These are phyloP conservation scores for Pterocarpus macrocarpus DNA, from an alignment of 306 rosid genomes.

Conservation along the genomic window DNA sequence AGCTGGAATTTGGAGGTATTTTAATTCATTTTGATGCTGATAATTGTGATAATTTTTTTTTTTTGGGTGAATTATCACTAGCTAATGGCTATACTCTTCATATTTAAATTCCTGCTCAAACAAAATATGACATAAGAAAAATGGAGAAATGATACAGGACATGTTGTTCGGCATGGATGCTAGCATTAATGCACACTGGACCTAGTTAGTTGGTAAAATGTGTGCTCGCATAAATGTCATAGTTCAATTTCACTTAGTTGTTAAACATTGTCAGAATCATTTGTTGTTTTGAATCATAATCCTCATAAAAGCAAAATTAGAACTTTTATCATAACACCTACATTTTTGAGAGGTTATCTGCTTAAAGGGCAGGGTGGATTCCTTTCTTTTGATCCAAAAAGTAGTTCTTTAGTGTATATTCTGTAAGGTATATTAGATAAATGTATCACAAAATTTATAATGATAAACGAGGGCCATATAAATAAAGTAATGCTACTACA, in stretches of 20 bases:
- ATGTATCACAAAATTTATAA: neutral
- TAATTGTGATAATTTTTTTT: neutral
- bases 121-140: neutral
- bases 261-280: neutral
- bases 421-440: neutral
- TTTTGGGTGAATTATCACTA: neutral
- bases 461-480: neutral
- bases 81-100: neutral
- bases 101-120: neutral
- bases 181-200: neutral
- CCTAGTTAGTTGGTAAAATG: neutral
- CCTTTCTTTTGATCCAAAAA: neutral
- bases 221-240: neutral
- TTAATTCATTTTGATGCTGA: slow-evolving; percentile 17
- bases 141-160: slow-evolving; percentile 6
- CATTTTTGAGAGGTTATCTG: neutral
- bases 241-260: neutral
- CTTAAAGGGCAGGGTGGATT: neutral
- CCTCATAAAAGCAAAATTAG: neutral
- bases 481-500: neutral
- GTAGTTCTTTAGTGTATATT: neutral
- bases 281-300: neutral
- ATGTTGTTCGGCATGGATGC: slow-evolving; percentile 19
- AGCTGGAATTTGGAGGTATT: slow-evolving; percentile 90
- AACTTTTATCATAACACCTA: neutral